phyloP scores from a whole-genome alignment of 805 yeast species.

The Zygotorulaspora sp. region DNA sequence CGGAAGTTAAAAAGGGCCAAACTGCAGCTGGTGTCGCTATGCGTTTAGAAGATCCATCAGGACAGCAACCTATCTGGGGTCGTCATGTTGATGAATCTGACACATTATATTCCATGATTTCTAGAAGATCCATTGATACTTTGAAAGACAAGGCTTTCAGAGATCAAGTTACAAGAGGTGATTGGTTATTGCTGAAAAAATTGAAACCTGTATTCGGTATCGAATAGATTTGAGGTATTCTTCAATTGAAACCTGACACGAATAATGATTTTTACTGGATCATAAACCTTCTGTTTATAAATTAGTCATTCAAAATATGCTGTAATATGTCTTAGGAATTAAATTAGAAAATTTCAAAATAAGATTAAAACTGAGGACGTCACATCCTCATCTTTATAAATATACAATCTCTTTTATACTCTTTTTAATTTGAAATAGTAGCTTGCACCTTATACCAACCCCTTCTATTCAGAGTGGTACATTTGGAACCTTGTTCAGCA shows the following conservation, averaged over 20 bases:
- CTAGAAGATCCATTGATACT: constrained; percentile 91
- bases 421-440: too few species aligned
- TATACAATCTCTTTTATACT: not conserved
- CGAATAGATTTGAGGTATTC: constrained; percentile 28
- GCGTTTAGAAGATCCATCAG: constrained; percentile 89
- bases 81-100: constrained; percentile 97
- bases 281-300: not conserved
- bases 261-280: not conserved
- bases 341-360: too few species aligned
- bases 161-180: constrained; percentile 88
- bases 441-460: too few species aligned
- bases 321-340: too few species aligned
- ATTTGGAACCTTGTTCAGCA: constrained; percentile 43
- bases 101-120: constrained; percentile 78
- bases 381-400: not conserved
- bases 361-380: too few species aligned
- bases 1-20: constrained; percentile 84
- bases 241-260: not conserved
- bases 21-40: constrained; percentile 98
- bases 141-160: constrained; percentile 98
- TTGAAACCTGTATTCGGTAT: constrained; percentile 87
- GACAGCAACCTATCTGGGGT: constrained; percentile 97
- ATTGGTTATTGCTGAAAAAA: constrained; percentile 88
- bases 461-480: not conserved
- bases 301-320: not conserved